Evolutionary conservation across 176 grass and related monocot genomes (phyloP), one percentile per base, ranked within the genome.

Genomic region (Lolium rigidum): DNA sequence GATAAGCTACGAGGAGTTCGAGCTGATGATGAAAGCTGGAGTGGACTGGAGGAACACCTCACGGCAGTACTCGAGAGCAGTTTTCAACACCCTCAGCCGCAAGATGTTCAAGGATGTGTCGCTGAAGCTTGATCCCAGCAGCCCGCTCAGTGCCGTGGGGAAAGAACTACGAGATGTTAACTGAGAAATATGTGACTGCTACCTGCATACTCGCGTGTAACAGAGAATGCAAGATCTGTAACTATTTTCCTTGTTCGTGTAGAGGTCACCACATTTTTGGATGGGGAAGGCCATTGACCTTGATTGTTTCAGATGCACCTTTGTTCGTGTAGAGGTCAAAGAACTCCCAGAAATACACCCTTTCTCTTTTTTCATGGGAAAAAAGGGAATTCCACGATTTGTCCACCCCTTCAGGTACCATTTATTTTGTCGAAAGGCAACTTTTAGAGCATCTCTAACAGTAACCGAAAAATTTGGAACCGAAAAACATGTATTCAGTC

Each of bases 1-100:
- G n/a, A 98, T 98, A 46, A 98, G 95, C 86, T 98, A 94, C 5
- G 85, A 98, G 50, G 93, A 98, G 63, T 95, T 95, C 66, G 93
- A 92, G 87, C 63, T 83, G 68, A 98, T 98, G 95, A 98, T 95
- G 95, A 95, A 89, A 82, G 90, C 87, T 21, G 95, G 95, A 77
- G 85, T 91, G 76, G 93, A 95, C 86, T 95, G 93, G 93, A 90
- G 89, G 80, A 98, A 98, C 4, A 79, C 86, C 11, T 95, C 95
- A 17, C 89, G 93, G 7, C 93, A 87, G 74, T 93, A 93, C 84
- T 95, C 93, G 4, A 83, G 89, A 83, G 89, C 86, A 4, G 35
- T 90, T 41, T 93, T 86, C 73, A 93, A 82, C 73, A 93, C 87
- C 38, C 89, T 98, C 13, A 98, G 95, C 72, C 86, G 85, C 68